These are phyloP conservation scores for Aspergillus pseudoterreus DNA, from an alignment of 2,329 filamentous ascomycete species.

Conservation along the genomic window DNA sequence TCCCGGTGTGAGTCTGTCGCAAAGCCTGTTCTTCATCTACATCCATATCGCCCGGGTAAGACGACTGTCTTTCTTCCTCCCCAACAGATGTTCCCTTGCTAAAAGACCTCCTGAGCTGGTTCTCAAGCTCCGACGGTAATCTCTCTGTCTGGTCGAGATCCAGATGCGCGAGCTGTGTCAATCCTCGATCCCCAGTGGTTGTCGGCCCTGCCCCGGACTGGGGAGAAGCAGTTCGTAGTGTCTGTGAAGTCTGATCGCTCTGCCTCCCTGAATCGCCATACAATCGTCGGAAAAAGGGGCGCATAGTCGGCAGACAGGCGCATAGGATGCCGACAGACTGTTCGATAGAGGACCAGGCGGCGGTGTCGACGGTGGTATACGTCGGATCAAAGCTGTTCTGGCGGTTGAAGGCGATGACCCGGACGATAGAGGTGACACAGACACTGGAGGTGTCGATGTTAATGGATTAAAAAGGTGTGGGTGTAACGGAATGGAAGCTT, in stretches of 20 bases:
- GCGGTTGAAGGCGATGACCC: slow-evolving; percentile 18
- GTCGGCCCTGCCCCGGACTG: not conserved
- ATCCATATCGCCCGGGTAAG: not conserved
- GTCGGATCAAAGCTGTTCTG: slow-evolving; percentile 12
- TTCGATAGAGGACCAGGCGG: slow-evolving; percentile 26
- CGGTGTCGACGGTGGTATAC: slow-evolving; percentile 14
- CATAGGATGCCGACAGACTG: slow-evolving; percentile 27
- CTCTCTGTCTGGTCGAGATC: not conserved
- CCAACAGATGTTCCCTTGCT: not conserved
- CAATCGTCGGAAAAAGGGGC: slow-evolving; percentile 16
- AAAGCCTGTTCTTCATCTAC: not conserved
- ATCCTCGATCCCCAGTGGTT: not conserved
- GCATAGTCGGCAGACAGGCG: slow-evolving; percentile 25
- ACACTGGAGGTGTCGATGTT: slow-evolving; percentile 15
- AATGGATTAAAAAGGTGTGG: not conserved
- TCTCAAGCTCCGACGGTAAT: not conserved
- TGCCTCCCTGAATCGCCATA: not conserved
- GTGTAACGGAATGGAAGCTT: slow-evolving; percentile 4
- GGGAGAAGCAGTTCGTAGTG: not conserved
- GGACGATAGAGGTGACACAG: slow-evolving; percentile 22
- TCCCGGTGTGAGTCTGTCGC: not conserved
- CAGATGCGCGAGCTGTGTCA: not conserved
- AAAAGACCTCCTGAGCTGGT: not conserved
- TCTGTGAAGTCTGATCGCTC: not conserved
- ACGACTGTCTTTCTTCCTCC: not conserved